Evolutionary conservation across 257 asterid genomes (phyloP).

Genomic region (Fraxinus americana): DNA sequence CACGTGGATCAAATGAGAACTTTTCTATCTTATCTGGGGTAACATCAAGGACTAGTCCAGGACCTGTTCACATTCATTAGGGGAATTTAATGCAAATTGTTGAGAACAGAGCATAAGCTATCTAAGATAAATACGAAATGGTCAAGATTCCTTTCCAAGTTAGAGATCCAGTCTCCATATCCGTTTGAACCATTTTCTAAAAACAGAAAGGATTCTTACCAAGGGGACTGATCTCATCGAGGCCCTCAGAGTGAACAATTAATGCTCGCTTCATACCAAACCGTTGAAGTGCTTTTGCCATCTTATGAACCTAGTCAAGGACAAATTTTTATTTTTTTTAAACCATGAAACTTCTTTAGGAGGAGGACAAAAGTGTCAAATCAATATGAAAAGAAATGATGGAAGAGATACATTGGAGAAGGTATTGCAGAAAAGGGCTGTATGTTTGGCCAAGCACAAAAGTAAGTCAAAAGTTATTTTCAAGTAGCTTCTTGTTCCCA

Average conservation of each 20-base stretch:
- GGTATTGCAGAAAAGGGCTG: neutral
- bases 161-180: neutral
- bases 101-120: neutral
- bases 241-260: conserved; percentile 81
- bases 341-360: neutral
- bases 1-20: conserved; percentile 74
- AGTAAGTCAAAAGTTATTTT: neutral
- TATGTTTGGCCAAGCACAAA: neutral
- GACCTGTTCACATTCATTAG: conserved; percentile 48
- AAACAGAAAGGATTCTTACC: conserved; percentile 43
- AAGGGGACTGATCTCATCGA: conserved; percentile 90
- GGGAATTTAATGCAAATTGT: neutral
- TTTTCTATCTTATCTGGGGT: conserved; percentile 59
- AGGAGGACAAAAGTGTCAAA: neutral
- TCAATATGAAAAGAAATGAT: neutral
- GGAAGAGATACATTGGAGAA: neutral
- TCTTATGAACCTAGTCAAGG: conserved; percentile 57
- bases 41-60: conserved; percentile 71
- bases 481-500: neutral
- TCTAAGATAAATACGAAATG: conserved; percentile 7
- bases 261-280: conserved; percentile 81
- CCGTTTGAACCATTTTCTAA: neutral
- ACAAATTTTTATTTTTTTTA: neutral
- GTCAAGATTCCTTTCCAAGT: neutral
- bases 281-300: conserved; percentile 78